These are phyloP conservation scores for Acarospora socialis DNA, from an alignment of 2,329 filamentous ascomycete genomes.

Conservation along the genomic window DNA sequence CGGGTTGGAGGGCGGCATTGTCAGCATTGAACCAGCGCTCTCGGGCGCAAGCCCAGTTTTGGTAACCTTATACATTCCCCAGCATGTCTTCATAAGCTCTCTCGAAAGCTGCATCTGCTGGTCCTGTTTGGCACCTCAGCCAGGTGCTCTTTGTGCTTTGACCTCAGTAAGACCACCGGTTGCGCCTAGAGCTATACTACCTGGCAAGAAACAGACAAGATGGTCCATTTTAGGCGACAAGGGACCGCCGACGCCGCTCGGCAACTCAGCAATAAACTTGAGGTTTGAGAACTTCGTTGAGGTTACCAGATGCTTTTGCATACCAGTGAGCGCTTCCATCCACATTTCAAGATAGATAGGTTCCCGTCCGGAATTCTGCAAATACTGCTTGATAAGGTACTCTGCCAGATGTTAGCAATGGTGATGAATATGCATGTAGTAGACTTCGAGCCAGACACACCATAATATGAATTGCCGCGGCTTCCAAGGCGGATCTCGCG, in stretches of 20 bases:
- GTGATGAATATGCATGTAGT: neutral
- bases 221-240: constrained; percentile 2
- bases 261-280: constrained; percentile 2
- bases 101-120: constrained; percentile 2
- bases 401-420: neutral
- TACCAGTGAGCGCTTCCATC: neutral
- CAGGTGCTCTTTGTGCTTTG: neutral
- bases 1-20: neutral
- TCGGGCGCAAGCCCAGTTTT: constrained; percentile 1
- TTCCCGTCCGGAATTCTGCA: constrained; percentile 2
- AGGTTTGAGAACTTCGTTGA: no score
- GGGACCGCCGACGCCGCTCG: neutral
- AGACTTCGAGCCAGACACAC: neutral
- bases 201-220: constrained; percentile 4
- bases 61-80: constrained; percentile 1
- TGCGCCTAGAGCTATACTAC: constrained; percentile 1
- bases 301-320: constrained; percentile 3
- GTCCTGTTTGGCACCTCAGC: neutral
- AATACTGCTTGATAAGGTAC: constrained; percentile 4
- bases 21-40: neutral
- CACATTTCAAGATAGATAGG: constrained; percentile 2
- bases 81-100: constrained; percentile 3
- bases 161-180: neutral
- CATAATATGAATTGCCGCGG: constrained; percentile 4
- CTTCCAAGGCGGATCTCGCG: constrained; percentile 2